phyloP scores from a whole-genome alignment of 768 basidiomycete species.

The Cubamyces lactineus region DNA sequence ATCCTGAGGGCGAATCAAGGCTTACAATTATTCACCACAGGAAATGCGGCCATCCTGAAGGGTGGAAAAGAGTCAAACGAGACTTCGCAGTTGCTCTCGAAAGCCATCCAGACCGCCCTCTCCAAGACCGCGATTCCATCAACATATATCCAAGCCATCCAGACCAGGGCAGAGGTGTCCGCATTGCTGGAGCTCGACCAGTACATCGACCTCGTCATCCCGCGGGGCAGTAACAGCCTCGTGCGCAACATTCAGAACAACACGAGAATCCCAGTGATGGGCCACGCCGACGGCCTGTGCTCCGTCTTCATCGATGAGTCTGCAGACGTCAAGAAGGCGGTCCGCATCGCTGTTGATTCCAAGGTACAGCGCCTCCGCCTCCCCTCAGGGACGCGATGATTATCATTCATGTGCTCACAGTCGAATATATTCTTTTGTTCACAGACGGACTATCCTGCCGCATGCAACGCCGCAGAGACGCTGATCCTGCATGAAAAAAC shows the following conservation, averaged over 20 bases:
- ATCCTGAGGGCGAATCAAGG: background rate
- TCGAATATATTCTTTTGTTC: background rate
- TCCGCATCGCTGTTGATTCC: slow-evolving; percentile 83
- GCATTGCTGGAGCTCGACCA: slow-evolving; percentile 83
- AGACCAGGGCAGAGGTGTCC: slow-evolving; percentile 90
- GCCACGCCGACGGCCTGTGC: slow-evolving; percentile 97
- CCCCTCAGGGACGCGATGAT: background rate
- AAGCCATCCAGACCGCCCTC: slow-evolving; percentile 80
- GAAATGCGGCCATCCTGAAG: slow-evolving; percentile 96
- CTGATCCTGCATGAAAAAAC: slow-evolving; percentile 81
- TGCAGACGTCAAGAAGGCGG: slow-evolving; percentile 78
- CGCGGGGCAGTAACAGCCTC: slow-evolving; percentile 89
- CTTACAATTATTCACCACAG: slow-evolving; percentile 43
- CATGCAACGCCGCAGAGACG: slow-evolving; percentile 92
- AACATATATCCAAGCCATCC: slow-evolving; percentile 89
- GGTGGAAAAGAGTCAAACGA: slow-evolving; percentile 94
- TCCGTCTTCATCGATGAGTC: slow-evolving; percentile 85
- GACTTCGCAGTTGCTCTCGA: slow-evolving; percentile 76
- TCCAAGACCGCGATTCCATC: slow-evolving; percentile 70
- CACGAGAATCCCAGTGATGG: slow-evolving; percentile 97
- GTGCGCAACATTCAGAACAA: slow-evolving; percentile 87
- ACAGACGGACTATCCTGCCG: slow-evolving; percentile 92
- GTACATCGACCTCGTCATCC: slow-evolving; percentile 97
- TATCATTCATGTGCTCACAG: background rate
- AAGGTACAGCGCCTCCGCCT: slow-evolving; percentile 59